phyloP scores from a whole-genome alignment of 495 filamentous ascomycete species.

The Podospora pseudocomata region DNA sequence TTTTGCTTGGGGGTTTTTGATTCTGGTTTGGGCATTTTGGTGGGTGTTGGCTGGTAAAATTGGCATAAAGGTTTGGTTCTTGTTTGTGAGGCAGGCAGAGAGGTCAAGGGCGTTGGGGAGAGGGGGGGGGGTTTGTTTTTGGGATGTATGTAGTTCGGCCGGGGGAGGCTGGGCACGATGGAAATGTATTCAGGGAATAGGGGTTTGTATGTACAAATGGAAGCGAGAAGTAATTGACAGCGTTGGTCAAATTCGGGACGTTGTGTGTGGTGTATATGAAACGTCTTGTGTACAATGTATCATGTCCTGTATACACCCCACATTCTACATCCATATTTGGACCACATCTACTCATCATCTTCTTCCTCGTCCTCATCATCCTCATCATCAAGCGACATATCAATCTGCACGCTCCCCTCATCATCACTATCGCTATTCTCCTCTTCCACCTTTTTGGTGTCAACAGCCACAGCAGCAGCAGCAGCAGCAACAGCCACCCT shows the following conservation, averaged over 20 bases:
- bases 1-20: neutral
- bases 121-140: neutral
- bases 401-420: constrained; percentile 32
- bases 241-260: neutral
- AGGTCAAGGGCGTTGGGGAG: neutral
- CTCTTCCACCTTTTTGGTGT: constrained; percentile 11
- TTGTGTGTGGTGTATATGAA: neutral
- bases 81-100: neutral
- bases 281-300: neutral
- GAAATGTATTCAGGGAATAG: neutral
- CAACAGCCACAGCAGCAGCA: constrained; percentile 11
- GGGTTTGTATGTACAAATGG: neutral
- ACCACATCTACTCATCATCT: neutral
- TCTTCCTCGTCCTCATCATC: constrained; percentile 26
- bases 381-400: constrained; percentile 28
- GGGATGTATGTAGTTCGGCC: neutral
- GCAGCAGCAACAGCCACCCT: constrained; percentile 16
- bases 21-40: neutral
- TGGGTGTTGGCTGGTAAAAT: neutral
- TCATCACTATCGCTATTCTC: constrained; percentile 24
- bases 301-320: neutral
- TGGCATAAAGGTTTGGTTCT: neutral
- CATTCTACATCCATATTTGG: neutral
- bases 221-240: neutral
- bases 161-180: neutral